Evolutionary conservation across 148 eudicot genomes (phyloP), one percentile per base, ranked within the genome.

Genomic region (Chenopodium formosanum): DNA sequence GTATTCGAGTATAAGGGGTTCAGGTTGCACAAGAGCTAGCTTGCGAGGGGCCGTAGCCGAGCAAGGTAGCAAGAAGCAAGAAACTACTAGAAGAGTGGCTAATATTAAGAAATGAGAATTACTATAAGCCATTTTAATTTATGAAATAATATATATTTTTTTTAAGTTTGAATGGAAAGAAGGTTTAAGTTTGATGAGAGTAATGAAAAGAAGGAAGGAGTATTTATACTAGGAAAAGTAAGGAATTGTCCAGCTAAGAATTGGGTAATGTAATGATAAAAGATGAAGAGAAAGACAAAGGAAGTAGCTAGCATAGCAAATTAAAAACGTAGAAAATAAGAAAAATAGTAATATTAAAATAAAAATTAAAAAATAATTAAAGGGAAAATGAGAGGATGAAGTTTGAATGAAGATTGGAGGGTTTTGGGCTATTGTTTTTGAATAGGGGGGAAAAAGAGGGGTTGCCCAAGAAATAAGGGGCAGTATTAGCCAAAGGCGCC

Each of bases 1-100:
- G 89, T 92, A 87, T 20, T 82, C 79, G 19, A 90, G 86, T 1
- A 86, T 46, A 32, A 73, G 74, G 2, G 88, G 85, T 20, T 46
- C 77, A 16, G 86, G 88, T 67, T 86, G 58, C 19, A 80, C 84
- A 1, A 86, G 75, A 22, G 73, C 73, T 40, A 81, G 82, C 84
- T 64, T 85, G 13, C 82, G 76, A 23, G 79, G 83, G 23, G 80
- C 23, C 31, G 85, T 79, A 27, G 86, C 80, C 4, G 82, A 84
- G 78, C 72, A 64, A 14, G 79, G 76, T 0, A 81, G 1, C 9
- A 82, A 2, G 40, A 58, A 53, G 48, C 65, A 69, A 16, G 44
- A n/a, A 4, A 62, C 12, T n/a, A 84, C 16, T 64, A 84, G 10
- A 19, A 73, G 40, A 48, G 70, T 34, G 53, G 64, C 27, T 76